Base-by-base conservation (phyloP, 495 filamentous ascomycete species). In the Penicillium ochrochloron region DNA sequence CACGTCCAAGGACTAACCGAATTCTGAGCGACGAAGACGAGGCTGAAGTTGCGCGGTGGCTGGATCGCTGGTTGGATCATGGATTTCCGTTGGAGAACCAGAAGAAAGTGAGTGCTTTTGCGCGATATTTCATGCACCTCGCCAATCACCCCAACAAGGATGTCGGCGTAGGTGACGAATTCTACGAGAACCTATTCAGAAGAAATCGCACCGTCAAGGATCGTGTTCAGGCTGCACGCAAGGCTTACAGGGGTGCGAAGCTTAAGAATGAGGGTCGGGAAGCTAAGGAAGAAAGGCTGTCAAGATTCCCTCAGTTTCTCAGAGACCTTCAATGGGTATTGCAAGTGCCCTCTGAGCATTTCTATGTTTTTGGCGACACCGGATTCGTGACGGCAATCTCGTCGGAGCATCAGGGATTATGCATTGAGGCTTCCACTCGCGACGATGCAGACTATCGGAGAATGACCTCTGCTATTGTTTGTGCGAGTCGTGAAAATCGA, bases 241-340 rank as follows among this genome's bases (percentile, higher is more conserved):
- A 29, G 51, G 31, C 51, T 0, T 54, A 12, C 15, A 54, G 33
- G 4, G 33, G n/a, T 4, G 51, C 51, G 15, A 54, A 54, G 21
- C 15, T 34, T 3, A 54, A 54, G 9, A 34, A 54, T 12, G 51
- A 54, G n/a, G 51, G 15, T 3, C 0, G 6, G 8, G 27, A 54
- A 33, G 51, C 51, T 6, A 54, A 34, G n/a, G 31, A 54, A 17
- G 51, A 54, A 29, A 54, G 51, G 27, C 51, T 54, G 33, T 14
- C 31, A 19, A 21, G 2, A 7, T 54, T 54, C 5, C 51, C 51
- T 11, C 8, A 7, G 9, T 34, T 54, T 12, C 27, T 54, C 15
- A n/a, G n/a, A 17, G 6, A 21, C 27, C 51, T 33, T 14, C 51
- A 54, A 8, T n/a, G 15, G 25, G 27, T 2, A 33, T 23, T 31